Evolutionary conservation across 805 yeast species (phyloP), one percentile per base, ranked within the genome.

Genomic region (Nakazawaea pomicola): DNA sequence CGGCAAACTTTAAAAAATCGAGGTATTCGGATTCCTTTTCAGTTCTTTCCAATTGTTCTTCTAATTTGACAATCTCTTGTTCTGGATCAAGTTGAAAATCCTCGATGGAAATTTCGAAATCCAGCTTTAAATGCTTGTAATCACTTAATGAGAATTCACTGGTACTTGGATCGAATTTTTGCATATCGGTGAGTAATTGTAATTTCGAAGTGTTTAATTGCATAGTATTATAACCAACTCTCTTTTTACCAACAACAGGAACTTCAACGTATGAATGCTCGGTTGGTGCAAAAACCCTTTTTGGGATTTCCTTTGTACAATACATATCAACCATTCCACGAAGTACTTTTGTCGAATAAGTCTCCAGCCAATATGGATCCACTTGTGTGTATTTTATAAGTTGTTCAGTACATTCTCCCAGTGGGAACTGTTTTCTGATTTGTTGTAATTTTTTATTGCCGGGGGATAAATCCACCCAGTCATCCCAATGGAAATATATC

Each of bases 401-500:
- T 7, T 19, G 7, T 5, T 15, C 8, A 17, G 15, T 27, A 25
- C 37, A 32, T 17, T 8, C 15, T 4, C 37, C 41, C 5, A 24
- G 12, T 25, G 41, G 41, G 4, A 23, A 14, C 30, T 24, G 20
- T 9, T 25, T 7, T 12, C 36, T 19, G 14, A 32, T 32, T 7
- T 11, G 19, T 11, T 32, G 18, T 17, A 38, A 24, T 9, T 32
- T 27, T 3, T 31, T 25, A 14, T 38, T 15, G 27, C 18, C 31
- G 2, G 37, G 27, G 12, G 35, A 23, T 6, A 38, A 15, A 19
- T 38, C 41, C 4, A 38, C 28, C 32, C 33, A 38, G 11, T 38
- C 41, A 32, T 38, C 41, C 41, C 41, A 38, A 27, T 38, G 41
- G 33, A 38, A 38, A 6, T 9, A 29, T 9, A 36, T 12, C 4